Percentiles rank a stretch among this genome's conserved stretches.
Conservation (phyloP, 768 basidiomycete genomes). For the Trametes cinnabarina region DNA sequence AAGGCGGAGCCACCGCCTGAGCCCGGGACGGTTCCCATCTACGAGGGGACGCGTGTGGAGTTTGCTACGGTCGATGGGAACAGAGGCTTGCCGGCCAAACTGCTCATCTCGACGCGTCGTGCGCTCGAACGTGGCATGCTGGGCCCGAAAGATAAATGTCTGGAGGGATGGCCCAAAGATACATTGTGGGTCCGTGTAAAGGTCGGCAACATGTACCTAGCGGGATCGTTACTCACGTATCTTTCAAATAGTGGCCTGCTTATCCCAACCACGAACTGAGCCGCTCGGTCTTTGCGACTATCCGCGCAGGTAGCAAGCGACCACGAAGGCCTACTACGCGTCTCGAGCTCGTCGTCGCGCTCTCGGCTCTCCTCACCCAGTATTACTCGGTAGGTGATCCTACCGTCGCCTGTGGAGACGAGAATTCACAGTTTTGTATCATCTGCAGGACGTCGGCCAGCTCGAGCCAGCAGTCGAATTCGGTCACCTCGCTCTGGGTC, state of each 20-base stretch:
- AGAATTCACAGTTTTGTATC: background rate
- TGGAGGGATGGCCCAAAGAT: background rate
- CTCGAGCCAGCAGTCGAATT: conserved; percentile 9
- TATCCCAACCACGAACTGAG: conserved; percentile 6
- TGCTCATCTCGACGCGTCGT: conserved; percentile 5
- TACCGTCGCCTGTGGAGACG: background rate
- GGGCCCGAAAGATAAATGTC: background rate
- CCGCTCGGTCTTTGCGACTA: background rate
- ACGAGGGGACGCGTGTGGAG: background rate
- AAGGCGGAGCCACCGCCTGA: background rate
- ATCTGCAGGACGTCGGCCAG: conserved; percentile 1
- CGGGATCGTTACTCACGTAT: background rate
- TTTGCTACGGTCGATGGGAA: background rate
- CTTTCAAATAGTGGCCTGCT: conserved; percentile 11
- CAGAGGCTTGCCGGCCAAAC: conserved; percentile 8
- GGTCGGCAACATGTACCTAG: background rate
- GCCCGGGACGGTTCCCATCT: background rate
- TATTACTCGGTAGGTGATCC: conserved; percentile 4
- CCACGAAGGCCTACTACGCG: conserved; percentile 4
- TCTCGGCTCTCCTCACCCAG: conserved; percentile 1
- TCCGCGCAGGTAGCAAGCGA: background rate
- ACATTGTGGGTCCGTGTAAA: conserved; percentile 11
- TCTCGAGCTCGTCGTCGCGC: conserved; percentile 4
- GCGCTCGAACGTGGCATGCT: conserved; percentile 5
- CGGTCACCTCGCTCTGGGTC: conserved; percentile 10